phyloP scores from a whole-genome alignment of 2,329 filamentous ascomycete genomes.

The Claviceps capensis region DNA sequence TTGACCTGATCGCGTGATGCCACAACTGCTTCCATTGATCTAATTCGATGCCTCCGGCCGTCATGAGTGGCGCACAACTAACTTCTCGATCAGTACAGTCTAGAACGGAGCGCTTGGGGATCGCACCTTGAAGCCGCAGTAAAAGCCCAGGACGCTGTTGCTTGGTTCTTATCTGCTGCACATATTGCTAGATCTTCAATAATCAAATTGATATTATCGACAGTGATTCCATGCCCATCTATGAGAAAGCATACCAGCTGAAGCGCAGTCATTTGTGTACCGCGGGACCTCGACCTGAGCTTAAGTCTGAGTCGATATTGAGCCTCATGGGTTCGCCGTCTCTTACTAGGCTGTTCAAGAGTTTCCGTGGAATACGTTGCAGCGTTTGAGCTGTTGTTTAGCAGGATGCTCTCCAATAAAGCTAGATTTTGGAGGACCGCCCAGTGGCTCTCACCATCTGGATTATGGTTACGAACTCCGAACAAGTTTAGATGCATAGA shows the following conservation, averaged over 20 bases:
- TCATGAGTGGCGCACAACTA: constrained; percentile 18
- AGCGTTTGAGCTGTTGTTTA: constrained; percentile 12
- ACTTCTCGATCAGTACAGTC: constrained; percentile 9
- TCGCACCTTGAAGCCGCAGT: constrained; percentile 64
- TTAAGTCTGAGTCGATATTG: constrained; percentile 35
- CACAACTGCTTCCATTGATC: constrained; percentile 58
- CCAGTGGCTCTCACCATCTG: constrained; percentile 46
- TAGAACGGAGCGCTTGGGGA: background rate
- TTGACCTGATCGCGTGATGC: constrained; percentile 57
- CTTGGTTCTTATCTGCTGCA: constrained; percentile 55
- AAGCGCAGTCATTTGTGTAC: constrained; percentile 36
- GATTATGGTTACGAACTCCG: constrained; percentile 37
- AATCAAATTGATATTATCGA: constrained; percentile 39
- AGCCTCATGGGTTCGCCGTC: constrained; percentile 28
- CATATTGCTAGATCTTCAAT: constrained; percentile 43
- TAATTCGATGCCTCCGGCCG: constrained; percentile 20
- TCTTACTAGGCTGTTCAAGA: constrained; percentile 38
- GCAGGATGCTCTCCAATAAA: constrained; percentile 38
- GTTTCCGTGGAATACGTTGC: constrained; percentile 14
- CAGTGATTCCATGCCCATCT: constrained; percentile 27
- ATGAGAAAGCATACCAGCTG: constrained; percentile 46
- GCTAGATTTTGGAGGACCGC: constrained; percentile 44
- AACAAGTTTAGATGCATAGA: constrained; percentile 37
- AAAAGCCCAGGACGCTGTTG: constrained; percentile 67
- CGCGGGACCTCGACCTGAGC: constrained; percentile 29